Evolutionary conservation across 2,329 filamentous ascomycete species (phyloP), one percentile per base, ranked within the genome.

Genomic region (Parascedosporium putredinis): DNA sequence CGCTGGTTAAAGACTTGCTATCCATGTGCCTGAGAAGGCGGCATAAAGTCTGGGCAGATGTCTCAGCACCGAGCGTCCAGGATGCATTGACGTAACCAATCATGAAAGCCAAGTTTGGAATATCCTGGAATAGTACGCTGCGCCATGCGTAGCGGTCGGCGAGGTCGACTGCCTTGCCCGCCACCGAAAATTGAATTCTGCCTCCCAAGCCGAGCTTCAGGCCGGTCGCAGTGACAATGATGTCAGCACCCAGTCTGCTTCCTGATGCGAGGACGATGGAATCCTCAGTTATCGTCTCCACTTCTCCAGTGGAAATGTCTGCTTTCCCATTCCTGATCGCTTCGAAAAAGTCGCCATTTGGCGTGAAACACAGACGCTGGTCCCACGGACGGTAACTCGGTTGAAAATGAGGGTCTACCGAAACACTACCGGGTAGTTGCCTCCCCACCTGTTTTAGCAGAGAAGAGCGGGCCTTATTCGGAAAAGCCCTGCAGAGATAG

Each of bases 321-420:
- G 66, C 64, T 50, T 75, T 75, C 2, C 66, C 64, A 1, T 59
- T 61, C 46, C 67, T 66, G 2, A 80, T 55, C 0, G 72, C 67
- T 43, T 70, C 60, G 63, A 73, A 80, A 57, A 81, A 81, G 56
- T 81, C 77, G 8, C 71, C 75, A 46, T 75, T 69, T 0, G 73
- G 74, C 16, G 65, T 82, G 52, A 88, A 68, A 58, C 88, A 93
- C 6, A 93, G 67, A 0, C 88, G 78, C 62, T 94, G 87, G 50
- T 88, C 75, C 73, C 86, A 83, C 0, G 82, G 82, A 34, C 76
- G 72, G 57, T 87, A 86, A 2, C 61, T 62, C 0, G 83, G 83
- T 5, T 73, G 76, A 63, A 86, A 86, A 60, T 86, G 78, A 1
- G 77, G 72, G 50, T 83, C 74, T 36, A 75, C 62, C 2, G 78